phyloP scores from a whole-genome alignment of 192 early-diverging fungal species.

The Entomortierella parvispora region DNA sequence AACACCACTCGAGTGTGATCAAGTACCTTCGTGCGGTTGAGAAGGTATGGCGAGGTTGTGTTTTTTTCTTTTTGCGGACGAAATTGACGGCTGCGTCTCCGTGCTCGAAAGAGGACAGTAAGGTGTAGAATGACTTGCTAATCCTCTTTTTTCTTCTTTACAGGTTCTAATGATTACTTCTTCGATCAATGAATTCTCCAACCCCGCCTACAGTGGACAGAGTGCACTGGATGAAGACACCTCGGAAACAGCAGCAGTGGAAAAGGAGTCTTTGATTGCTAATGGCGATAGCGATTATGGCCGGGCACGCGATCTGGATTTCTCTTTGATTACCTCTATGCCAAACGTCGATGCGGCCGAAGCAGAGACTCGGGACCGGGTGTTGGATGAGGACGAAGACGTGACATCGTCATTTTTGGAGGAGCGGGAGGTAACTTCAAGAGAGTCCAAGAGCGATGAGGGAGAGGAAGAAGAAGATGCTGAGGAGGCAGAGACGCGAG shows the following conservation, averaged over 20 bases:
- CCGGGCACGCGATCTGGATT: conserved; percentile 10
- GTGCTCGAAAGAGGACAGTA: not conserved
- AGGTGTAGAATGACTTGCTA: not conserved
- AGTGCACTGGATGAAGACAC: conserved; percentile 35
- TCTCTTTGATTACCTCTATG: conserved; percentile 16
- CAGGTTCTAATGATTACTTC: conserved; percentile 52
- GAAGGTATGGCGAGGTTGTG: conserved; percentile 20
- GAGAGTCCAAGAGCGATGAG: too few species aligned
- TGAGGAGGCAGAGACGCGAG: not conserved
- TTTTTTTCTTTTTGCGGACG: not conserved
- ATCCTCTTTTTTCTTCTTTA: not conserved
- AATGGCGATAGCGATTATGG: conserved; percentile 28
- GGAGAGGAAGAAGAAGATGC: not conserved
- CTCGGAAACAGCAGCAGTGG: not conserved
- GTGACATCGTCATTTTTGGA: not conserved
- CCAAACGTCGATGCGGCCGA: not conserved
- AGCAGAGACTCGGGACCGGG: not conserved
- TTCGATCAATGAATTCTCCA: conserved; percentile 43
- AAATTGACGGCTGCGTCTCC: too few species aligned
- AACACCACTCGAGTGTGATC: conserved; percentile 51
- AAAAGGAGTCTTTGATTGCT: too few species aligned
- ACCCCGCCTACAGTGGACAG: conserved; percentile 35
- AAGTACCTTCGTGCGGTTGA: conserved; percentile 58
- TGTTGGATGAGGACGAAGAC: not conserved
- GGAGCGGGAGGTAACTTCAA: conserved; percentile 10